Evolutionary conservation across 768 basidiomycete species (phyloP).

Genomic region (Tulasnella sp.): DNA sequence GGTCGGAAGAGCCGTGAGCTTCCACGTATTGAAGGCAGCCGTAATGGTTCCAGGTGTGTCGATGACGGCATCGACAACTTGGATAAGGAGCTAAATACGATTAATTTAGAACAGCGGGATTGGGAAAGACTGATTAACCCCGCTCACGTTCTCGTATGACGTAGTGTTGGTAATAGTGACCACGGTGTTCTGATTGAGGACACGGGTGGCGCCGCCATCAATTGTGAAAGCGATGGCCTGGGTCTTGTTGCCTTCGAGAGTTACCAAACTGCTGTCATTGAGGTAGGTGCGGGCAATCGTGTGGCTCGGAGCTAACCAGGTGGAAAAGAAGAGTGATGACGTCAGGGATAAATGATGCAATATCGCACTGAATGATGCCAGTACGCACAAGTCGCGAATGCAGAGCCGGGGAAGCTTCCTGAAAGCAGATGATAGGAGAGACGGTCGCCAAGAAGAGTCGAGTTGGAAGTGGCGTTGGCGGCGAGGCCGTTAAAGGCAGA

Average conservation of each 20-base stretch:
- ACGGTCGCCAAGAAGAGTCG: constrained; percentile 44
- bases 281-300: constrained; percentile 66
- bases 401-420: constrained; percentile 46
- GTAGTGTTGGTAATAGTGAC: constrained; percentile 42
- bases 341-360: constrained; percentile 10
- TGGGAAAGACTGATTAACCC: background rate
- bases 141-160: constrained; percentile 35
- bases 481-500: constrained; percentile 31
- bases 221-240: constrained; percentile 54
- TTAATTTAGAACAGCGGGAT: background rate
- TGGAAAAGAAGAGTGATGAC: background rate
- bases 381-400: constrained; percentile 34
- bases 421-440: constrained; percentile 56
- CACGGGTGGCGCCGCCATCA: constrained; percentile 41
- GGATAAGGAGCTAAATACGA: constrained; percentile 40
- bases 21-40: constrained; percentile 42
- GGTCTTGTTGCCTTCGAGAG: constrained; percentile 53
- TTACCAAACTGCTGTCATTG: constrained; percentile 45
- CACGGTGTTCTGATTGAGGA: constrained; percentile 45
- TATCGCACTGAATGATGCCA: background rate
- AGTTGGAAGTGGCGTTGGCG: constrained; percentile 39
- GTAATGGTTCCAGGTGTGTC: constrained; percentile 49
- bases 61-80: constrained; percentile 51
- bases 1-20: constrained; percentile 44
- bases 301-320: constrained; percentile 47